These are phyloP conservation scores for Pichia sp. DNA, from an alignment of 1,139 yeast genomes.

Conservation along the genomic window DNA sequence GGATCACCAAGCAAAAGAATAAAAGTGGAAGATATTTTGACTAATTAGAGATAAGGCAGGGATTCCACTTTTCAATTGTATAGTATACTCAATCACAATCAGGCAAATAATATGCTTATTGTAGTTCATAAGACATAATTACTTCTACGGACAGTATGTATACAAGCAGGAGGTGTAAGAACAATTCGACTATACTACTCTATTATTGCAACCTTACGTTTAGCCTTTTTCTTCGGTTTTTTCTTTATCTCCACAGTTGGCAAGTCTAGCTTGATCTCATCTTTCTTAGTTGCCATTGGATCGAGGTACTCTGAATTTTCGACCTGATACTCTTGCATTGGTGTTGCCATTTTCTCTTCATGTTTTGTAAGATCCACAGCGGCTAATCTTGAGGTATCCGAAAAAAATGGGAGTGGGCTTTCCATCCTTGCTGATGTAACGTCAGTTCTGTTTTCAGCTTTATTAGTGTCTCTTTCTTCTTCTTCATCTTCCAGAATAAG, in stretches of 20 bases:
- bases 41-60: no score
- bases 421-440: background rate
- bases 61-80: no score
- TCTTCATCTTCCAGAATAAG: constrained; percentile 46
- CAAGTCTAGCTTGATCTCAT: constrained; percentile 40
- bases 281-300: constrained; percentile 37
- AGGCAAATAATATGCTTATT: no score
- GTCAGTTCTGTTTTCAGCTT: constrained; percentile 3
- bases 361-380: constrained; percentile 44
- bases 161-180: no score
- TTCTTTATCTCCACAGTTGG: constrained; percentile 11
- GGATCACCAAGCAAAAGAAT: background rate
- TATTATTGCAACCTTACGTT: constrained; percentile 24
- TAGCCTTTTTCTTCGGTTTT: constrained; percentile 23
- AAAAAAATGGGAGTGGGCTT: constrained; percentile 26
- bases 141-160: no score
- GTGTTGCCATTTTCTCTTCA: background rate
- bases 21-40: constrained; percentile 1
- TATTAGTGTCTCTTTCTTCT: constrained; percentile 28
- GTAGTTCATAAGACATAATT: no score
- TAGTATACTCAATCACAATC: no score
- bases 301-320: constrained; percentile 23
- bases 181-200: constrained; percentile 6
- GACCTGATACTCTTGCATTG: constrained; percentile 35
- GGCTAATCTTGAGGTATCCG: constrained; percentile 57